Evolutionary conservation across 1,284 basidiomycete species (phyloP).

Genomic region (Inonotus hispidus): DNA sequence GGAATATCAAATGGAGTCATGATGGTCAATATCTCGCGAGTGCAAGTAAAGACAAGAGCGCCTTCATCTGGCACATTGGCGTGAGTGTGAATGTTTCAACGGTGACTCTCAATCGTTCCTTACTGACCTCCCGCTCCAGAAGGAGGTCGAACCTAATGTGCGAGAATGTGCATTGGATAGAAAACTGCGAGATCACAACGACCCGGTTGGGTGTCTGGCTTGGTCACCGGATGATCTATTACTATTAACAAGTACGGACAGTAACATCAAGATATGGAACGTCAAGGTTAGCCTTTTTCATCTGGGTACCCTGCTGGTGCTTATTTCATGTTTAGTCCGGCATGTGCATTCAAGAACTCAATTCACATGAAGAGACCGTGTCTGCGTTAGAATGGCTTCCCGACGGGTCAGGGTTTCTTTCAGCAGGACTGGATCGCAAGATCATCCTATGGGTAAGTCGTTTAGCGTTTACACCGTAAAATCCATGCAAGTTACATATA

Average conservation of each 20-base stretch:
- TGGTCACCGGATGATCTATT: slow-evolving; percentile 88
- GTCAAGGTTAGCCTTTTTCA: slow-evolving; percentile 52
- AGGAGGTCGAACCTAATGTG: slow-evolving; percentile 43
- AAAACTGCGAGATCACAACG: slow-evolving; percentile 69
- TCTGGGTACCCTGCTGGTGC: background rate
- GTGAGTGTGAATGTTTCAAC: no score
- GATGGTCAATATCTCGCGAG: slow-evolving; percentile 83
- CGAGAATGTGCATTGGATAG: slow-evolving; percentile 57
- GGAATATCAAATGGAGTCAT: slow-evolving; percentile 94
- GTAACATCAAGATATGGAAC: slow-evolving; percentile 83
- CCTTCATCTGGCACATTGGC: slow-evolving; percentile 85
- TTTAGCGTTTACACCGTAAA: slow-evolving; percentile 7
- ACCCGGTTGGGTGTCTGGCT: slow-evolving; percentile 73
- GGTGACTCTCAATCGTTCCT: no score
- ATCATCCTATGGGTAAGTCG: slow-evolving; percentile 81
- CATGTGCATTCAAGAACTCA: slow-evolving; percentile 55
- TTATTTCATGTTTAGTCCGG: slow-evolving; percentile 50
- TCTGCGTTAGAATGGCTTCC: slow-evolving; percentile 86
- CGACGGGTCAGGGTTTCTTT: slow-evolving; percentile 86
- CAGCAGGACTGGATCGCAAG: slow-evolving; percentile 83
- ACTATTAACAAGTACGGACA: slow-evolving; percentile 77
- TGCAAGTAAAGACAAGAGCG: slow-evolving; percentile 81
- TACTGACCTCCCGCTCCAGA: slow-evolving; percentile 27
- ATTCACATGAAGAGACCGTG: slow-evolving; percentile 78
- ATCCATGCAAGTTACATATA: slow-evolving; percentile 10